Evolutionary conservation across 2,329 filamentous ascomycete genomes (phyloP), one percentile per base, ranked within the genome.

Genomic region (Calycina herbarum): DNA sequence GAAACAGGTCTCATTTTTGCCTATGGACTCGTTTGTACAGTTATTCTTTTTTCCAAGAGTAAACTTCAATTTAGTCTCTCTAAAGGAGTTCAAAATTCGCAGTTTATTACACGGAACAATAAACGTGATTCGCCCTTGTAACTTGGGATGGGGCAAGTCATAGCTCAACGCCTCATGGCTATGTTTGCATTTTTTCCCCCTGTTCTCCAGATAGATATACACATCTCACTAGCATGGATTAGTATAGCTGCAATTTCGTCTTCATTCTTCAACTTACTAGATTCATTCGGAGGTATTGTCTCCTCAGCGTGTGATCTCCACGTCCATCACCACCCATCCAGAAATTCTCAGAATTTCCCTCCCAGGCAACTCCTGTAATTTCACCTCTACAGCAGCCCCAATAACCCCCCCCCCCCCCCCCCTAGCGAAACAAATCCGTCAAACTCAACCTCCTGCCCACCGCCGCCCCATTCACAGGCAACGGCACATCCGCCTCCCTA

Each of bases 381-480:
- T 13, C 20, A 27, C 27, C 20, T 54, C 20, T 54, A 54, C n/a
- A 54, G 20, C 20, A 24, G 24, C 8, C 20, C 20, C 20, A 24
- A 27, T 27, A 5, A n/a, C n/a, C n/a, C n/a, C n/a, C n/a, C n/a
- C n/a, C 5, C 1, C 10, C 7, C 7, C 6, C 48, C 20, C 6
- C 48, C 20, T 54, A 54, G 27, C 48, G 48, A 70, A 74, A 74
- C 38, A 74, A 62, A 54, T 74, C 73, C 27, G 66, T 69, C 64
- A 75, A 65, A 62, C 72, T 75, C 57, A 75, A 64, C 54, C 69
- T 71, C 62, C 72, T 69, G 31, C 72, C 72, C 56, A 66, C 27
- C 0, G 24, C 38, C 27, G 35, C 65, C 42, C 38, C 67, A 54
- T 65, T 63, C 27, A 27, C 17, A 20, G 48, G 48, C 17, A 54